phyloP scores from a whole-genome alignment of 495 filamentous ascomycete species.

The Hyaloscypha bicolor region DNA sequence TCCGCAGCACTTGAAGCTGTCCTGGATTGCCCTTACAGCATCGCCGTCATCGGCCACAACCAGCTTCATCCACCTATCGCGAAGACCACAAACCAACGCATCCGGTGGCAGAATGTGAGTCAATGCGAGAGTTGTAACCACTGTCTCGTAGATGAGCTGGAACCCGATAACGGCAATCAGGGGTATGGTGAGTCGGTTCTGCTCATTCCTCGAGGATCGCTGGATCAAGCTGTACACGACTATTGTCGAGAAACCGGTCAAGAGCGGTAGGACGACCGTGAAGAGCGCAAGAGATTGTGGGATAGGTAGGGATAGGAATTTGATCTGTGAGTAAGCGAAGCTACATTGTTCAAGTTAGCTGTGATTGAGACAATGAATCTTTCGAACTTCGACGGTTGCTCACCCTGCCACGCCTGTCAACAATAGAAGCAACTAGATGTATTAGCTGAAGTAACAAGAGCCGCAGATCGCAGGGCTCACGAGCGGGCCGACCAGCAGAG shows the following conservation, averaged over 20 bases:
- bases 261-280: constrained; percentile 53
- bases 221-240: constrained; percentile 27
- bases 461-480: constrained; percentile 17
- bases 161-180: constrained; percentile 55
- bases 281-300: constrained; percentile 48
- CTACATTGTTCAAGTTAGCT: constrained; percentile 30
- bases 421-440: constrained; percentile 17
- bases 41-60: constrained; percentile 42
- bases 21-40: constrained; percentile 62
- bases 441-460: constrained; percentile 12
- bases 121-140: constrained; percentile 40
- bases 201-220: constrained; percentile 30
- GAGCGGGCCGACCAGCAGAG: constrained; percentile 15
- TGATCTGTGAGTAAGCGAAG: constrained; percentile 50
- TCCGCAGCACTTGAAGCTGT: constrained; percentile 67
- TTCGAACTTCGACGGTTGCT: constrained; percentile 3
- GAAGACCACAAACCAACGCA: constrained; percentile 50
- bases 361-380: neutral
- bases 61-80: constrained; percentile 53
- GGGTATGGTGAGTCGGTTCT: constrained; percentile 38
- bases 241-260: constrained; percentile 46
- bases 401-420: constrained; percentile 29
- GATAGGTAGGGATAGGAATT: constrained; percentile 53
- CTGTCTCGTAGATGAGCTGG: constrained; percentile 54
- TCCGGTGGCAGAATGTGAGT: constrained; percentile 27